A percentile compares a stretch with the other conserved stretches of the same genome.
phyloP scores from a whole-genome alignment of 768 basidiomycete genomes.

The Rhizopogon vinicolor region DNA sequence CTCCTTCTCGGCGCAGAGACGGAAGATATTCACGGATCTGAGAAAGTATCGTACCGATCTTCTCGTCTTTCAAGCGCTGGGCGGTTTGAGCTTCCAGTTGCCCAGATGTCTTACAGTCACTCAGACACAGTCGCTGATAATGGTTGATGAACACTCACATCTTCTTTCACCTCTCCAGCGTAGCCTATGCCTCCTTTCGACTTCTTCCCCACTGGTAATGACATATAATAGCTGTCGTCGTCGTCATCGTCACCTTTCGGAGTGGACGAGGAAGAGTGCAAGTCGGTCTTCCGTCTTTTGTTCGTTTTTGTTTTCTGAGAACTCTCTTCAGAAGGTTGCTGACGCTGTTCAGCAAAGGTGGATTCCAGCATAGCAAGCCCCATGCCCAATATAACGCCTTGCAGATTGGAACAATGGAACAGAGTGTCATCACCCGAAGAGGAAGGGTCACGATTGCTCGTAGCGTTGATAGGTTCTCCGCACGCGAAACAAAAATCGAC shows the following conservation, averaged over 20 bases:
- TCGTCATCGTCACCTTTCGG: constrained; percentile 46
- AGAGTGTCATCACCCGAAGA: constrained; percentile 50
- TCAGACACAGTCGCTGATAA: constrained; percentile 4
- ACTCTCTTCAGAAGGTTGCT: constrained; percentile 25
- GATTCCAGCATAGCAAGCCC: constrained; percentile 85
- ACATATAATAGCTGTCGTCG: constrained; percentile 44
- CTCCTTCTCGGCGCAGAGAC: constrained; percentile 67
- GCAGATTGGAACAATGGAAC: constrained; percentile 87
- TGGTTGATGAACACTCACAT: constrained; percentile 49
- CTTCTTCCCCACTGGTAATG: constrained; percentile 50
- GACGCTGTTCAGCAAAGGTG: constrained; percentile 54
- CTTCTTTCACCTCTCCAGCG: constrained; percentile 78
- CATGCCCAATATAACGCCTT: constrained; percentile 88
- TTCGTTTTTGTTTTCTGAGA: constrained; percentile 25
- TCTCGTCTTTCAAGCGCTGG: constrained; percentile 74
- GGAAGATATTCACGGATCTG: constrained; percentile 83
- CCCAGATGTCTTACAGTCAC: constrained; percentile 59
- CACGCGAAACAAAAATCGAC: constrained; percentile 70
- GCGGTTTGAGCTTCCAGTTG: constrained; percentile 70
- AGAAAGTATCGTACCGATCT: constrained; percentile 61
- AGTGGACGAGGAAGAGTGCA: constrained; percentile 15
- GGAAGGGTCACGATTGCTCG: constrained; percentile 38
- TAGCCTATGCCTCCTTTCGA: constrained; percentile 82
- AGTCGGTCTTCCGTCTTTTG: constrained; percentile 38
- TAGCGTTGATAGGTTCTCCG: constrained; percentile 54